Evolutionary conservation across 345 rosid genomes (phyloP), one percentile per base, ranked within the genome.

Genomic region (Eucalyptus polybractea): DNA sequence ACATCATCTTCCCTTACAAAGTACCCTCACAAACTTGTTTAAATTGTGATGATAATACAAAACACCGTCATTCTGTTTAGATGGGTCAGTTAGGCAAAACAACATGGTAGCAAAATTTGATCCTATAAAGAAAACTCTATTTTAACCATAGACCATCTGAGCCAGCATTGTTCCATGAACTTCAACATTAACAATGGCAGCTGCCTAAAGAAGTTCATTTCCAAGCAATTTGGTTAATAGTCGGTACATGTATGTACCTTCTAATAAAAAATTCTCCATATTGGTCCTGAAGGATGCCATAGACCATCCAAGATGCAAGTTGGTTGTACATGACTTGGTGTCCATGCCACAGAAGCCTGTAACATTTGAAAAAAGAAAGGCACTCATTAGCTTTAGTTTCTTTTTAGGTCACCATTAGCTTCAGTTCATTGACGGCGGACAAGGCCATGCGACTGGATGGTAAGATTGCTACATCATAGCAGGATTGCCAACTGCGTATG

Each of bases 331-430:
- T 91, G 89, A 97, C 98, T 90, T 97, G 99, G 92, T 97, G 99
- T 87, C 98, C 99, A 86, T 97, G 98, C 99, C 99, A 97, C 92
- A 96, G 97, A 92, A 97, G 99, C 95, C 99, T 97, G 89, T 88
- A 87, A 86, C 92, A 91, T 91, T 86, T 87, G 45, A 88, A 40
- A 89, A n/a, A 88, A 22, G 80, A 88, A 56, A 76, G 47, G 83
- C 83, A 40, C 29, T 44, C 9, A 40, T 76, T 72, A 76, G 83
- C 47, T 76, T 37, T 40, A 40, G 27, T 76, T 76, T 76, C 83
- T 11, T 76, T 76, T 76, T 10, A 76, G 27, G 29, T 25, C 83
- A 40, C 47, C 47, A 76, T 40, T 76, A 76, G 83, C 83, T 5
- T 69, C 3, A 1, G 83, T 76, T 21, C 15, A 76, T 40, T 10